phyloP scores from a whole-genome alignment of 768 basidiomycete species.

The Kwoniella newhampshirensis region DNA sequence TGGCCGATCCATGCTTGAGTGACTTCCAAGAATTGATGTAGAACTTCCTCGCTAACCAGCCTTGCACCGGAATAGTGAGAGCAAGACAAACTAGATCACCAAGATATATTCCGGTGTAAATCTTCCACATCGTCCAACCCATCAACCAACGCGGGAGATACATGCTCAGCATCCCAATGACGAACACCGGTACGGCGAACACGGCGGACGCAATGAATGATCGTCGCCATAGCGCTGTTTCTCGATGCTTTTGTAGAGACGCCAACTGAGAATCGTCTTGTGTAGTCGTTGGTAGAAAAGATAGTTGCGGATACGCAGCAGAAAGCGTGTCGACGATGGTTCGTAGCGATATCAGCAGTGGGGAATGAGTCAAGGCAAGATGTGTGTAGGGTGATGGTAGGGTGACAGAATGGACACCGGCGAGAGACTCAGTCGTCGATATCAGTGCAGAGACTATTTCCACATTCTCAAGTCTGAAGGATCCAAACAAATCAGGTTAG shows the following conservation, averaged over 20 bases:
- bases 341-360: conserved; percentile 49
- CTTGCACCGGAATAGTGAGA: conserved; percentile 87
- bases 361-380: conserved; percentile 47
- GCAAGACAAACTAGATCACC: conserved; percentile 73
- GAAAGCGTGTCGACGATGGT: conserved; percentile 50
- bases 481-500: background rate
- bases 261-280: conserved; percentile 50
- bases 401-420: conserved; percentile 40
- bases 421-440: conserved; percentile 23
- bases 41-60: conserved; percentile 84
- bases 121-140: conserved; percentile 53
- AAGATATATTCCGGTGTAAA: conserved; percentile 70
- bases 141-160: conserved; percentile 54
- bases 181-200: conserved; percentile 92
- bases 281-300: conserved; percentile 49
- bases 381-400: conserved; percentile 42
- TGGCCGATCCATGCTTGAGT: conserved; percentile 80
- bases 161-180: conserved; percentile 79
- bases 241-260: conserved; percentile 51
- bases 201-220: conserved; percentile 71
- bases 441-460: conserved; percentile 31
- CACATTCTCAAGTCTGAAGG: conserved; percentile 36
- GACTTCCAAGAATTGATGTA: conserved; percentile 88
- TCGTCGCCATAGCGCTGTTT: conserved; percentile 63
- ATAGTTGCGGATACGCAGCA: conserved; percentile 41